A percentile compares a stretch with the other conserved stretches of the same genome.
These are phyloP conservation scores for Leptodontidium sp. DNA, from an alignment of 2,329 filamentous ascomycete species.

Conservation along the genomic window DNA sequence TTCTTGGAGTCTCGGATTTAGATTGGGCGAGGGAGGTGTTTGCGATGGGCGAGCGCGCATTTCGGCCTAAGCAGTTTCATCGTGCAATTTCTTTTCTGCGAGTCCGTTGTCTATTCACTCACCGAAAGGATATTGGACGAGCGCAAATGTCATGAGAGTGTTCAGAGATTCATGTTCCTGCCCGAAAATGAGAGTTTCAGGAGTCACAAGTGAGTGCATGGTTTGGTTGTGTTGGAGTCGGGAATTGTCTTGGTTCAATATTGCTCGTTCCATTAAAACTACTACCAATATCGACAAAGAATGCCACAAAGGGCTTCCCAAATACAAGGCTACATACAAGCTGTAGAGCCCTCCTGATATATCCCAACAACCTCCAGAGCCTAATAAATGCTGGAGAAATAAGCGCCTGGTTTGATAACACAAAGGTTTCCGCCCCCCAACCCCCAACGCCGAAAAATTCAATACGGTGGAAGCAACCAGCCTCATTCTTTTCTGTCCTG, in stretches of 20 bases:
- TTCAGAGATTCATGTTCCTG: background rate
- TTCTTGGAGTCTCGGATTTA: background rate
- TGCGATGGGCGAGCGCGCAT: background rate
- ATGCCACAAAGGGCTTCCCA: slow-evolving; percentile 8
- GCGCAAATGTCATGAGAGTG: background rate
- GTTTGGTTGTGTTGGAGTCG: background rate
- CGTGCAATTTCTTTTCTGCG: background rate
- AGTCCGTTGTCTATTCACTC: background rate
- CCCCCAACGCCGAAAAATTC: slow-evolving; percentile 25
- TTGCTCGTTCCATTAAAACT: slow-evolving; percentile 2
- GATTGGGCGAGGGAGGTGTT: background rate
- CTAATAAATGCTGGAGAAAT: slow-evolving; percentile 10
- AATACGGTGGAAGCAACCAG: background rate
- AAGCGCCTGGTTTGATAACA: slow-evolving; percentile 12
- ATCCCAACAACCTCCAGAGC: slow-evolving; percentile 7
- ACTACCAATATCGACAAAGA: slow-evolving; percentile 22
- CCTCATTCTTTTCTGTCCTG: slow-evolving; percentile 29
- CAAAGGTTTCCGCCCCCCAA: slow-evolving; percentile 17
- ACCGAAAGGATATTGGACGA: background rate
- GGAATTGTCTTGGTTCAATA: background rate
- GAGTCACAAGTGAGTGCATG: background rate
- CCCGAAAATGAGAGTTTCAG: background rate
- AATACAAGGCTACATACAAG: background rate
- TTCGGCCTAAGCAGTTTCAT: background rate
- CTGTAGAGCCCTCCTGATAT: slow-evolving; percentile 8